These are phyloP conservation scores for Eucalyptus globulus DNA, from an alignment of 345 rosid genomes.

Conservation along the genomic window DNA sequence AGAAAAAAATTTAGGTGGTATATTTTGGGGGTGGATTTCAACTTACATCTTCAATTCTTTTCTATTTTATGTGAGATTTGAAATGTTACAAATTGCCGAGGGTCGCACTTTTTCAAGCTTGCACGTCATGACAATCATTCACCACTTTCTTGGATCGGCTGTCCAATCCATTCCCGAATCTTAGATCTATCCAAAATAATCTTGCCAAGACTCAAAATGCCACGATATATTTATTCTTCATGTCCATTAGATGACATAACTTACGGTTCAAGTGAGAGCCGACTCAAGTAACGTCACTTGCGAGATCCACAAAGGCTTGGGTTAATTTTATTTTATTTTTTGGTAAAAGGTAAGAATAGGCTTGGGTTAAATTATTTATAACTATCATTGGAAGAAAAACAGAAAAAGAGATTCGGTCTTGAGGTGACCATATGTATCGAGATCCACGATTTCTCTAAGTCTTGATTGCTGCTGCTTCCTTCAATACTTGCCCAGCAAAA, in stretches of 20 bases:
- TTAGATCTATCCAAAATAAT: not conserved
- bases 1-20: not conserved
- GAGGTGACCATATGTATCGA: not conserved
- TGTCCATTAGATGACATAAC: not conserved
- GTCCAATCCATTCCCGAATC: not conserved
- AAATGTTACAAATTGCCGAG: rapidly evolving
- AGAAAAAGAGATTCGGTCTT: not conserved
- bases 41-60: not conserved
- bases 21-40: no score
- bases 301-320: not conserved
- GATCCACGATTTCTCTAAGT: not conserved
- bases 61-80: not conserved
- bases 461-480: not conserved
- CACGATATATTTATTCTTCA: no score
- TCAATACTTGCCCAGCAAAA: not conserved
- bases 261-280: not conserved
- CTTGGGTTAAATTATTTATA: not conserved
- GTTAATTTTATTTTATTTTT: no score
- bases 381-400: not conserved
- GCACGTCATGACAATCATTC: not conserved
- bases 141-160: not conserved
- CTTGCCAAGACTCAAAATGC: rapidly evolving
- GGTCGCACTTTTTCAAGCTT: rapidly evolving
- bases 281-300: not conserved
- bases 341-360: no score